A percentile compares a stretch with the other conserved stretches of the same genome.
Conservation (phyloP, 345 rosid genomes). For the Eucalyptus camaldulensis region DNA sequence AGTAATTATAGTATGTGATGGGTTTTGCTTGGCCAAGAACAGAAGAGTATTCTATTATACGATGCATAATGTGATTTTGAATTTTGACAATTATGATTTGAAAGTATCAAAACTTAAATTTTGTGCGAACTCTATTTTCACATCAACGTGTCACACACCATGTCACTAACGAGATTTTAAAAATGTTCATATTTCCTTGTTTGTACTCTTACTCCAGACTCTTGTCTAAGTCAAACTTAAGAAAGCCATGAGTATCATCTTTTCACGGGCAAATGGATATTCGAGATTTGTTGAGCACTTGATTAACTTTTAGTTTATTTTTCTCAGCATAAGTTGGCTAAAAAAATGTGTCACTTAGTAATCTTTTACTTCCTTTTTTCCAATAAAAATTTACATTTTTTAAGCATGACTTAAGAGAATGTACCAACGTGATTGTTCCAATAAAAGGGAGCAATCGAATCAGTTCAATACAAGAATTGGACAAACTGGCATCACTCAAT, state of each 20-base stretch:
- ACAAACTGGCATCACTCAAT: neutral
- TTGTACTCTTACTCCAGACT: neutral
- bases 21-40: neutral
- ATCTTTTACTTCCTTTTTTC: neutral
- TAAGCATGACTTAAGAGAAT: neutral
- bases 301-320: neutral
- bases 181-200: neutral
- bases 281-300: neutral
- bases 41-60: neutral
- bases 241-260: neutral
- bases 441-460: neutral
- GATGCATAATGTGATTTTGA: neutral
- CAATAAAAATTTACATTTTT: neutral
- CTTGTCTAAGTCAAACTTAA: neutral
- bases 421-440: fast-evolving
- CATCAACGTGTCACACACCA: neutral
- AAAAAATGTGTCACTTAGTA: neutral
- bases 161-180: neutral
- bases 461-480: fast-evolving
- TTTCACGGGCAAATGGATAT: neutral
- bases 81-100: neutral
- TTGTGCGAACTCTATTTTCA: neutral
- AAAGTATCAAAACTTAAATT: neutral
- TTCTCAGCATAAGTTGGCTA: neutral
- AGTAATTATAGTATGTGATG: neutral